Evolutionary conservation across 2,329 filamentous ascomycete species (phyloP), one percentile per base, ranked within the genome.

Genomic region (Exophiala calicioides): DNA sequence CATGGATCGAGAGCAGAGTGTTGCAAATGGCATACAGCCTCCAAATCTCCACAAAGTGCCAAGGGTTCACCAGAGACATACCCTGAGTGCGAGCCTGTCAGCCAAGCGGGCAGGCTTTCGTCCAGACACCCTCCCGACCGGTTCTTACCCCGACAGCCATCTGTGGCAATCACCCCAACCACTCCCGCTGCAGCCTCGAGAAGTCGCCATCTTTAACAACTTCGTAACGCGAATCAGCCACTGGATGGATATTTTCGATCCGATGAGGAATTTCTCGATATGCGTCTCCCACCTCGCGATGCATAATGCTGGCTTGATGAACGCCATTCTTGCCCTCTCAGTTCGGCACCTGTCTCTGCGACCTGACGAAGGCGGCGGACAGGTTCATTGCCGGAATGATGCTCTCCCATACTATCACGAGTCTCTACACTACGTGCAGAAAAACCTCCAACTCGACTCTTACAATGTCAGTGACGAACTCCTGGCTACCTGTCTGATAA

Each of bases 351-450:
- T 74, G 38, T 74, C 71, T 2, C 65, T 75, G 19, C 55, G 42
- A 53, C 4, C 24, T 9, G 8, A 16, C 3, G 8, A 2, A 5
- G 29, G 30, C 21, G 13, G 8, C 6, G n/a, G 21, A 4, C n/a
- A 31, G 5, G 18, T 35, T 10, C 15, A 15, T 7, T 23, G 33
- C 19, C 35, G 26, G 30, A 21, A 38, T n/a, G 12, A 19, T 13
- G 23, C 47, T 16, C 18, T 44, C 13, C 47, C 26, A 32, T 47
- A 51, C 50, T 84, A 84, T 58, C 78, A 81, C 55, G 78, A 84
- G 57, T 82, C 80, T 0, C 65, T 84, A 0, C 77, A 80, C 38
- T 84, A 84, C 50, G 66, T 84, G 0, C 78, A 80, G 38, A 75
- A 76, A 26, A 79, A 81, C 1, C 75, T 84, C 62, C 71, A 76